phyloP scores from a whole-genome alignment of 2,329 filamentous ascomycete species.

The Hypoxylon sp. region DNA sequence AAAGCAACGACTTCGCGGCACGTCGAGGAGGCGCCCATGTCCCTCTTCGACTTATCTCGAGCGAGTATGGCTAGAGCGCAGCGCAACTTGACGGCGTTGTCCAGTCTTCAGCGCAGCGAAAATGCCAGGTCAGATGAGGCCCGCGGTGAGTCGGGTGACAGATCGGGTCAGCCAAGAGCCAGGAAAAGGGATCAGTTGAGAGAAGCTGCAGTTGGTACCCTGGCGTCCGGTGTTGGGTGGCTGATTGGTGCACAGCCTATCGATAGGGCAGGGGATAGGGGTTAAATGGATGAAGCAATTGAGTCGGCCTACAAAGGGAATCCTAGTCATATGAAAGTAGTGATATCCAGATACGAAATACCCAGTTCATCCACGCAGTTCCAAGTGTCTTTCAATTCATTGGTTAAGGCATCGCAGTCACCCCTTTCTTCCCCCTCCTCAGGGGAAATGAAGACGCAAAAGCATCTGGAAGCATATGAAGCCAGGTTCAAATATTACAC shows the following conservation, averaged over 20 bases:
- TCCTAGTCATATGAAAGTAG: not conserved
- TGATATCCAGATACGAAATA: slow-evolving; percentile 11
- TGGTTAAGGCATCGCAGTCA: not conserved
- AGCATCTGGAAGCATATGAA: not conserved
- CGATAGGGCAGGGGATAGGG: slow-evolving; percentile 48
- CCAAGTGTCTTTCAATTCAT: not conserved
- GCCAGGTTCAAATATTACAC: not conserved
- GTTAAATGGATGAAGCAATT: slow-evolving; percentile 33
- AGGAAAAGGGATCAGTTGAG: slow-evolving; percentile 80
- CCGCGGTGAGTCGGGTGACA: slow-evolving; percentile 45
- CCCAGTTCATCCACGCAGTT: not conserved
- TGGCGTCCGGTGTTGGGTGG: slow-evolving; percentile 77
- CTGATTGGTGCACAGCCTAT: slow-evolving; percentile 69
- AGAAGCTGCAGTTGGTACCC: slow-evolving; percentile 74
- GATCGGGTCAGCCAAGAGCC: slow-evolving; percentile 54
- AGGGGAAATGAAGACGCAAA: not conserved
- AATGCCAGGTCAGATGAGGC: slow-evolving; percentile 54
- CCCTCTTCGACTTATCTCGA: slow-evolving; percentile 72
- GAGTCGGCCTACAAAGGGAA: not conserved
- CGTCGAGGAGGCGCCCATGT: slow-evolving; percentile 69
- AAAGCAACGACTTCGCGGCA: slow-evolving; percentile 53
- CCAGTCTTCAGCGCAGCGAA: slow-evolving; percentile 61
- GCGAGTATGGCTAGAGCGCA: slow-evolving; percentile 71
- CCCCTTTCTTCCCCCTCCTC: not conserved
- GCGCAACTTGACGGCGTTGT: slow-evolving; percentile 68